Evolutionary conservation across 305 asterid species (phyloP).

Genomic region (Caryopteris hybrid): DNA sequence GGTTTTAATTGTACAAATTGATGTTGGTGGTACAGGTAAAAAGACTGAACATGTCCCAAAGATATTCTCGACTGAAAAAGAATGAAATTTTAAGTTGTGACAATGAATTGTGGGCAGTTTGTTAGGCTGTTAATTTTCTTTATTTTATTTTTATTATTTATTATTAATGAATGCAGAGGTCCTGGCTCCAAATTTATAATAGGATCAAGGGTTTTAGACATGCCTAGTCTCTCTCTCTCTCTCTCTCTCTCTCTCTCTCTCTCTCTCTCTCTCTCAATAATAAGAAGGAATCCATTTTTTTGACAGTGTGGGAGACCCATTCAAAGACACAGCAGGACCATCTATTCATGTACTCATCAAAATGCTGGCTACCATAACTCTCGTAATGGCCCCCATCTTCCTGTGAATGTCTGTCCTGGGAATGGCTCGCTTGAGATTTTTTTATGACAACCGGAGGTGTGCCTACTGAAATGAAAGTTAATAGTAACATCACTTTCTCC

Average conservation of each 20-base stretch:
- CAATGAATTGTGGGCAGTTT: background rate
- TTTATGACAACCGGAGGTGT: slow-evolving; percentile 18
- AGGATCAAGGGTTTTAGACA: background rate
- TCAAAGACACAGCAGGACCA: slow-evolving; percentile 99
- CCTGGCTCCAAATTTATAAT: background rate
- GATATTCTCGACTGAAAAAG: background rate
- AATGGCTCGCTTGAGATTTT: slow-evolving; percentile 13
- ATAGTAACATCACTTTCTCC: slow-evolving; percentile 1
- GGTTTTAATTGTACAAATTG: background rate
- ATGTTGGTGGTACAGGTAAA: background rate
- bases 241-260: too few species aligned
- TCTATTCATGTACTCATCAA: slow-evolving; percentile 93
- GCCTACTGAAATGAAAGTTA: slow-evolving; percentile 18
- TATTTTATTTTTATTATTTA: too few species aligned
- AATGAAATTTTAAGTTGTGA: background rate
- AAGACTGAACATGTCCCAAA: background rate
- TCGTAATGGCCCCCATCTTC: slow-evolving; percentile 97
- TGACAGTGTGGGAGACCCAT: slow-evolving; percentile 96
- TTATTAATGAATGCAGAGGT: too few species aligned
- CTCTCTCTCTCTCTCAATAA: too few species aligned
- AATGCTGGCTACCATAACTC: slow-evolving; percentile 97
- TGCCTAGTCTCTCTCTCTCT: background rate
- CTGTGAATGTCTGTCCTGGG: slow-evolving; percentile 40
- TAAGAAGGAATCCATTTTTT: background rate
- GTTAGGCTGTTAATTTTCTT: background rate